Evolutionary conservation across 2,329 filamentous ascomycete genomes (phyloP), one percentile per base, ranked within the genome.

Genomic region (Torrubiella hemipterigena): DNA sequence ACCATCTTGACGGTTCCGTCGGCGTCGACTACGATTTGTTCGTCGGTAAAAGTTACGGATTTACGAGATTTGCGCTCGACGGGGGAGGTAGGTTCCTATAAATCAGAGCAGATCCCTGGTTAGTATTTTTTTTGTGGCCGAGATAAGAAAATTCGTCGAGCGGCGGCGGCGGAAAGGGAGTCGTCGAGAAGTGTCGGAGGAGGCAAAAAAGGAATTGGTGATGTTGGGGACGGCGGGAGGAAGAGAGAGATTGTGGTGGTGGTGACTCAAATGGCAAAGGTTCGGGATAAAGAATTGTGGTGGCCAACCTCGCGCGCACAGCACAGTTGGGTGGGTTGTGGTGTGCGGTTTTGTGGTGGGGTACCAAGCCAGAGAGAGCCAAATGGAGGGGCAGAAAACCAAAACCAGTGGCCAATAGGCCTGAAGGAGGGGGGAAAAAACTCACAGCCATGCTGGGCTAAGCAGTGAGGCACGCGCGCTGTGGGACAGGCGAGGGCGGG

Each of bases 21-120:
- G 59, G 76, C 74, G 65, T 93, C 83, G 56, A 95, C 87, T 49
- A 94, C 77, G 43, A 82, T 73, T 48, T 84, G 74, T 51, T 84
- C 83, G 59, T 91, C 82, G 54, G 80, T 87, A 59, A 96, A 96
- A 42, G 86, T 79, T 50, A 96, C 89, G 28, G 85, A 93, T 65
- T 96, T 94, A 63, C 87, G 81, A 50, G 80, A 76, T 59, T 82
- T 86, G 53, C 72, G 70, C 48, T 77, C 69, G 46, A 54, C 47
- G 30, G 45, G 44, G 29, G 40, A 45, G 28, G 37, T n/a, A n/a
- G n/a, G n/a, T n/a, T n/a, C 22, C 22, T 24, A 24, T 11, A 24
- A 24, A 12, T n/a, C 6, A 24, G 6, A 24, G n/a, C 12, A 12
- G 14, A 24, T 24, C 22, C 12, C 22, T 11, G 22, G 22, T 24